A percentile compares a stretch with the other conserved stretches of the same genome.
Conservation (phyloP, 768 basidiomycete genomes). For the Xerocomus spinulosus region DNA sequence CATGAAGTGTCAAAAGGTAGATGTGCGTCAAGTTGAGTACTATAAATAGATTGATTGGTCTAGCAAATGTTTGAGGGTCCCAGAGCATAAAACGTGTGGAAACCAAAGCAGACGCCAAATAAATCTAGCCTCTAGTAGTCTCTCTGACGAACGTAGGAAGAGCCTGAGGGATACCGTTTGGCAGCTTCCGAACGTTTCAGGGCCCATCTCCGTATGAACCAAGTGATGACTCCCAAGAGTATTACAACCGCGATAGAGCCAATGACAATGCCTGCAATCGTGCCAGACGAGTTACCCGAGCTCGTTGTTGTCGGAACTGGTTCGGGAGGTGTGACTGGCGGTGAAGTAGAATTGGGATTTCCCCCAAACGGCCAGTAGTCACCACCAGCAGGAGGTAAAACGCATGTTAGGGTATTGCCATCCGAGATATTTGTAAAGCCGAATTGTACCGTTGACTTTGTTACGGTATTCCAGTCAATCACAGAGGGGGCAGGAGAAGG, state of each 20-base stretch:
- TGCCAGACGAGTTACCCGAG: conserved; percentile 26
- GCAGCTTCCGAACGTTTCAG: conserved; percentile 28
- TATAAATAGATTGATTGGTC: background rate
- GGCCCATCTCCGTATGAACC: conserved; percentile 48
- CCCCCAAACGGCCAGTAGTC: conserved; percentile 70
- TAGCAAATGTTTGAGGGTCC: background rate
- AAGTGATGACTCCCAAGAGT: conserved; percentile 37
- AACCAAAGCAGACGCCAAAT: background rate
- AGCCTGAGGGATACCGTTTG: conserved; percentile 18
- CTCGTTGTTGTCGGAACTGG: conserved; percentile 10
- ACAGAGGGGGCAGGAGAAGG: conserved; percentile 61
- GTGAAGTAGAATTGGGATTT: conserved; percentile 36
- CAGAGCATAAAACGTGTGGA: background rate
- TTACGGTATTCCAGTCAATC: conserved; percentile 41
- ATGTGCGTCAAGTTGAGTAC: background rate
- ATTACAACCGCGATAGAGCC: conserved; percentile 48
- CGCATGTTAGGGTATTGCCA: conserved; percentile 59
- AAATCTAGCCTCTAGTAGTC: background rate
- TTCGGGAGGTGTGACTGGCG: conserved; percentile 15
- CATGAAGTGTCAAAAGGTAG: background rate
- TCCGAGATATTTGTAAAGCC: conserved; percentile 50
- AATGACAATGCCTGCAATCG: conserved; percentile 43
- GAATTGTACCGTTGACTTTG: conserved; percentile 42
- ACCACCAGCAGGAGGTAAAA: conserved; percentile 61
- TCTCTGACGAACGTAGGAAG: conserved; percentile 13